Evolutionary conservation across 208 protist genomes (phyloP), one percentile per base, ranked within the genome.

Genomic region (Leptomonas pyrrhocoris): DNA sequence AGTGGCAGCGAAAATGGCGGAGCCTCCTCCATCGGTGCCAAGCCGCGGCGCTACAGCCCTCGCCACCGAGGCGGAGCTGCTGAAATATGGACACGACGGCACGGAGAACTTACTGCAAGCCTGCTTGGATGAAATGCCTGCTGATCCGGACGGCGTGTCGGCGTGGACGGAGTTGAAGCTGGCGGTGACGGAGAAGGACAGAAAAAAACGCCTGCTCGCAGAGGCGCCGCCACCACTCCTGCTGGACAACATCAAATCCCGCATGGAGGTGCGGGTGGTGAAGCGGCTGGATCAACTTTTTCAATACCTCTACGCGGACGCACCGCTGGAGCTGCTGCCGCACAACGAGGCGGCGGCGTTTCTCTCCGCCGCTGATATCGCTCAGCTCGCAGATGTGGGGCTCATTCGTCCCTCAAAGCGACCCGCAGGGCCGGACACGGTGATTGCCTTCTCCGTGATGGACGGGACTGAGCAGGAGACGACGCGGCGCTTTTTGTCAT

Each of bases 381-480:
- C 34, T 4, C 13, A 23, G 19, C 50, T 67, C 6, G 16, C 15
- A 7, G 21, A 42, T n/a, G 68, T 50, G 4, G 27, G 34, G 11
- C 58, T 74, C 15, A 66, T 74, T 38, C 57, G 59, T 8, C 50
- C 59, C 21, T 48, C 15, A 2, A 61, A 50, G 30, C 3, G 23
- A 18, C 5, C 38, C 2, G 18, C 27, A 0, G 59, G 40, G 7
- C 21, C 46, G 1, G 68, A 67, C 42, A 66, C 68, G 21, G 68
- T 74, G 6, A 19, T 74, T 13, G 68, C 68, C 50, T 74, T 67
- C 19, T 54, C 59, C 15, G 46, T 67, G 3, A 58, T 74, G 40
- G 68, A 74, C 23, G 49, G 48, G 19, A 19, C 25, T 0, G 23
- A 60, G 42, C 2, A 27, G 25, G 23, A 6, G 42, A 25, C 34